Base-by-base conservation (phyloP, 768 basidiomycete genomes). In the Mycena rosella region DNA sequence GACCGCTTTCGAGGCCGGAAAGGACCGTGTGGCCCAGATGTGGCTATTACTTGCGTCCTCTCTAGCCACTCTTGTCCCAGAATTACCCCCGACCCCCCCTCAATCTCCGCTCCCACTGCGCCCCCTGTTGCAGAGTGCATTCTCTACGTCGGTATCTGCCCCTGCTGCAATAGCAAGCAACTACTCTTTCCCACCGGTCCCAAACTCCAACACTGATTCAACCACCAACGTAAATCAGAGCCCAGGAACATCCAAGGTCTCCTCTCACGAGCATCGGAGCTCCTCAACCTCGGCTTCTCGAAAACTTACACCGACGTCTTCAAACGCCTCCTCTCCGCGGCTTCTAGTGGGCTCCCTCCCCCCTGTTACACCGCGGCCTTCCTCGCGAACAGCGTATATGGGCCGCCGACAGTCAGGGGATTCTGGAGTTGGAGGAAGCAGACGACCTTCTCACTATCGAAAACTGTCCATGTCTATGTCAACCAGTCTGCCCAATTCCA, bases 1-100 rank as follows among this genome's bases (percentile, higher is more conserved):
- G 89, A 78, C 84, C 48, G 93, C 94, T 9, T 76, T 87, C n/a
- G 79, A 86, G 60, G 89, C 82, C 11, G 88, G 88, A 24, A 85
- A 87, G 64, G 73, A 82, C 29, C 80, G 85, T 5, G 85, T 86
- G 4, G 89, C 88, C 1, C 90, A 93, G 71, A 82, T 83, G 3
- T 95, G 94, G 94, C 70, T 87, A 11, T 77, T 95, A 2, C 76
- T 95, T 22, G 84, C 81, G 15, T 87, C 88, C 18, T 82, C 89
- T 4, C 77, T 93, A 22, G 79, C 80, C 0, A 83, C 89, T 57
- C 75, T 87, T 52, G 68, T 85, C 20, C 87, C 86, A 10, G 75
- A 78, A 48, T 27, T 57, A n/a, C 74, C 66, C n/a, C 73, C 72
- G 67, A 45, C 76, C 45, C 49, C 76, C 68, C 63, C 80, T 62